Evolutionary conservation across 106 monocot species (phyloP), one percentile per base, ranked within the genome.

Genomic region (Posidonia australis): DNA sequence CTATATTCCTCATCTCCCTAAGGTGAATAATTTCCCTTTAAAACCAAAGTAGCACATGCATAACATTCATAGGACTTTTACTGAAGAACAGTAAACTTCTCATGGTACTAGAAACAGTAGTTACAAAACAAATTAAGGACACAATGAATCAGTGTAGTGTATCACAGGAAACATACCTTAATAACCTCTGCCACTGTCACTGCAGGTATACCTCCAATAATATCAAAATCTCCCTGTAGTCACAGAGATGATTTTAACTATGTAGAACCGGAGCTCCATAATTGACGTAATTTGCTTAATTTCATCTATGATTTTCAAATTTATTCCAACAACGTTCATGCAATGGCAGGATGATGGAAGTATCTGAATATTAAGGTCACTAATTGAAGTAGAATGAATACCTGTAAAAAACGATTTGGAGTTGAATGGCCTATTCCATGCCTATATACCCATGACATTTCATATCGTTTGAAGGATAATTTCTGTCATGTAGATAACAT

Each of bases 151-250:
- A 4, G 36, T 36, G 2, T 16, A n/a, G 1, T 17, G 51, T 56
- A 20, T 53, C 10, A 56, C 26, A 24, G 9, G 47, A 29, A 66
- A 28, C 16, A 58, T 70, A 91, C 96, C 87, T 98, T 98, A 11
- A 91, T 66, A 59, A 70, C 80, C 67, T 98, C 90, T 60, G 90
- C 90, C 62, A 81, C 80, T 22, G 81, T 74, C 67, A 98, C 42
- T 26, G 85, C 55, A 53, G 84, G 46, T 32, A 71, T 75, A 73
- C 96, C 90, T 54, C 96, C 90, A 81, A 98, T 44, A 64, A 98
- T 87, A 78, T 98, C 87, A 81, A 98, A 98, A 74, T 98, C 96
- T 70, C 87, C 96, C 96, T 98, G 65, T 19, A 28, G 57, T 23
- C 23, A 70, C 20, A 62, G 2, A 23, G 26, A 12, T 44, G 7